A percentile compares a stretch with the other conserved stretches of the same genome.
Conservation (phyloP, 345 rosid genomes). For the Angophora floribunda region DNA sequence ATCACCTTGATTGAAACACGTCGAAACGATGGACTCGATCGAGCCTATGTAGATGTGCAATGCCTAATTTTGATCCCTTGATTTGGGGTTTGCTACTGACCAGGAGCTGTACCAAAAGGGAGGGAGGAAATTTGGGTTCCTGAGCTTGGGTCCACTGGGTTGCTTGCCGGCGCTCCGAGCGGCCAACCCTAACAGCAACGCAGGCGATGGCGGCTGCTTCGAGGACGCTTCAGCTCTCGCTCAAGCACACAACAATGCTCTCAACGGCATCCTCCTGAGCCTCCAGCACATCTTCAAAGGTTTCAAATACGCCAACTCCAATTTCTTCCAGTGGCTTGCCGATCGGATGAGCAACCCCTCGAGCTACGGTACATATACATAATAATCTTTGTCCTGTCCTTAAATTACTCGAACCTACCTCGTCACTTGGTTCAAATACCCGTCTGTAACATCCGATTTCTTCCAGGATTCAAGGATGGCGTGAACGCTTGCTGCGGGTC, state of each 20-base stretch:
- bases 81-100: not conserved
- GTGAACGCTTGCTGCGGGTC: constrained; percentile 37
- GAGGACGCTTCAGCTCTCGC: constrained; percentile 39
- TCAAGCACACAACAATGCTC: constrained; percentile 31
- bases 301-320: constrained; percentile 30
- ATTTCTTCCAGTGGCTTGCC: constrained; percentile 26
- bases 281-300: constrained; percentile 16
- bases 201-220: constrained; percentile 23
- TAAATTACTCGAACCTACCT: not conserved
- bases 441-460: not conserved
- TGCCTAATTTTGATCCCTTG: not conserved
- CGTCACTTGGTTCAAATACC: not conserved
- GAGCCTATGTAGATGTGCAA: not conserved
- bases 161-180: constrained; percentile 39
- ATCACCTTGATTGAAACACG: not conserved
- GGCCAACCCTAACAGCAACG: constrained; percentile 11
- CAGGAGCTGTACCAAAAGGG: constrained; percentile 36
- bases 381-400: too few relatives aligned
- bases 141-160: constrained; percentile 37
- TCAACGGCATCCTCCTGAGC: constrained; percentile 16
- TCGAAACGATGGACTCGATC: not conserved
- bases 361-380: constrained; percentile 14
- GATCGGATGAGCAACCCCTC: constrained; percentile 27
- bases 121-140: constrained; percentile 39
- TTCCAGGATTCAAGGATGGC: constrained; percentile 39